Evolutionary conservation across 352 stramenopile genomes (phyloP).

Genomic region (Pythium rishiriense): DNA sequence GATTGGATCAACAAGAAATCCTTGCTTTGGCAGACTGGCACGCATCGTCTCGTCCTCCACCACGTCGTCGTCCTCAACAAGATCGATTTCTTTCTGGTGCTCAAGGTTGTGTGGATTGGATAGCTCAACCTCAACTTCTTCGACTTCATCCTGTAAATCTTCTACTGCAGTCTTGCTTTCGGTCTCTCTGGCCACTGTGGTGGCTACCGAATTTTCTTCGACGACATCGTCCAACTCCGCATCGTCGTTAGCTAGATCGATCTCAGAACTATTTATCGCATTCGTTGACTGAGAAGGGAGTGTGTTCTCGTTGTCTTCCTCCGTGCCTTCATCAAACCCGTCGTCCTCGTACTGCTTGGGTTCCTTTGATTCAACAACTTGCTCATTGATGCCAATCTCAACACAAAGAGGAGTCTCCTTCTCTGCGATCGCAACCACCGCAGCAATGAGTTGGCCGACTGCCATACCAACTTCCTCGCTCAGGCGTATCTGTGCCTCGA

Average conservation of each 20-base stretch:
- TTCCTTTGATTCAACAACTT: not conserved
- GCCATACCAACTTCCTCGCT: not conserved
- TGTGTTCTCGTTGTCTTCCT: not conserved
- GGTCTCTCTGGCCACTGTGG: not conserved
- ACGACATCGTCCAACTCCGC: not conserved
- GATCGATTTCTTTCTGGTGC: not conserved
- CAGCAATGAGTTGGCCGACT: not conserved
- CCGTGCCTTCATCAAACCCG: constrained; percentile 1
- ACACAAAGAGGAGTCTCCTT: not conserved
- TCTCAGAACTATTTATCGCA: not conserved
- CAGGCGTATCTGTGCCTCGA: not conserved
- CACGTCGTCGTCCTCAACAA: not conserved
- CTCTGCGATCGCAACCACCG: not conserved
- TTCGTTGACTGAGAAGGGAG: not conserved
- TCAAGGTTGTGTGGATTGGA: not conserved
- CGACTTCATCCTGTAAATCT: not conserved
- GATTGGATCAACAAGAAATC: constrained; percentile 6
- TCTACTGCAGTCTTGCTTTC: not conserved
- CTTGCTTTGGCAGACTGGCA: not conserved
- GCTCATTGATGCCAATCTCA: not conserved
- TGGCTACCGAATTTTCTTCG: not conserved
- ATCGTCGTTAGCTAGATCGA: too few relatives aligned
- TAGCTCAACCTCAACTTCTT: not conserved
- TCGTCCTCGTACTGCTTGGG: constrained; percentile 21
- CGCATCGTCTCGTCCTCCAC: too few relatives aligned